Evolutionary conservation across 768 basidiomycete species (phyloP), one percentile per base, ranked within the genome.

Genomic region (Tulasnella sp.): DNA sequence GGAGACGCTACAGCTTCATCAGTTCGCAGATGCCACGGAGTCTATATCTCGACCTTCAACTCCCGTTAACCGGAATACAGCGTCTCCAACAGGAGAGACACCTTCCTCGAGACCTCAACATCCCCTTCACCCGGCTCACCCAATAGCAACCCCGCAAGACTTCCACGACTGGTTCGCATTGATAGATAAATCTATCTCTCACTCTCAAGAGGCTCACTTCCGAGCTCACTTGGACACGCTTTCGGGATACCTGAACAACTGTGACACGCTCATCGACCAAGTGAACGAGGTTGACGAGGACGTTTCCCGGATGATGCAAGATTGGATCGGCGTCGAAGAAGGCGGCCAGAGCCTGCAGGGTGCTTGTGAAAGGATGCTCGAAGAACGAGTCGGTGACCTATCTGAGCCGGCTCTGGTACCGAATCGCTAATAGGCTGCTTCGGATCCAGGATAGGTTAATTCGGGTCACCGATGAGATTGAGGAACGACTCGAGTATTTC

Each of bases 151-250:
- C 0, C 93, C 96, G 0, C 95, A 99, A 83, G 96, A 98, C 82
- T 97, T 99, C 85, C 95, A 97, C 84, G 97, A 99, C 86, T 98
- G 96, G 93, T 97, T 96, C 85, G 88, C 94, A 4, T 88, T 93
- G 56, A 91, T 99, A 76, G 96, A 98, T 81, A 89, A 93, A 21
- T 93, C 93, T 3, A 94, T 98, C 48, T 93, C 96, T 10, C 95
- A 96, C 83, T 94, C 94, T 80, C 97, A 99, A 83, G 97, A 98
- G 83, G 91, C 95, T 7, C 93, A 96, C 84, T 98, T 98, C 84
- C 89, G 95, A 36, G 91, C 92, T 0, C 94, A 98, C 85, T 89
- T 97, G 27, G 90, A 90, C 16, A 90, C 90, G 80, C 90, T 99
- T 19, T 88, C 90, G 3, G 90, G 90, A 44, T 93, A 98, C 84